These are phyloP conservation scores for Cercospora janseana DNA, from an alignment of 2,329 filamentous ascomycete genomes.

Conservation along the genomic window DNA sequence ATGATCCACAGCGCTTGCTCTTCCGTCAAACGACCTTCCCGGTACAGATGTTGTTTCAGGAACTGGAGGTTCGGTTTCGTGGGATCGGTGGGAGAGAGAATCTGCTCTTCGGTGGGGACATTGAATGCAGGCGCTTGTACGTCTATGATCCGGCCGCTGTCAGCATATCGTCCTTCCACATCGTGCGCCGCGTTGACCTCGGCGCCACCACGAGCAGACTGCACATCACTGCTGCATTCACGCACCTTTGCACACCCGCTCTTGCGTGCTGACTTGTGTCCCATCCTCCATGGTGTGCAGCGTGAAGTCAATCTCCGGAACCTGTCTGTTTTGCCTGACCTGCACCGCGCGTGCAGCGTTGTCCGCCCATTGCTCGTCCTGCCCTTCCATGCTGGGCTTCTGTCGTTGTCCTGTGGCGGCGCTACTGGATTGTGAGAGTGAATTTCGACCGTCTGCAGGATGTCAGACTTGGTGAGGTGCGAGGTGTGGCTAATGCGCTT, in stretches of 20 bases:
- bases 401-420: neutral
- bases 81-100: constrained; percentile 82
- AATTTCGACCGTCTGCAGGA: too few species aligned
- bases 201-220: neutral
- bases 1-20: constrained; percentile 98
- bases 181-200: neutral
- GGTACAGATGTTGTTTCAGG: constrained; percentile 97
- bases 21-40: constrained; percentile 93
- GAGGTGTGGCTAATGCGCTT: constrained; percentile 19
- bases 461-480: constrained; percentile 1
- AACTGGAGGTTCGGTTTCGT: constrained; percentile 90
- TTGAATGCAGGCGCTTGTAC: constrained; percentile 95
- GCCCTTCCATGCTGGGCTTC: constrained; percentile 35
- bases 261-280: constrained; percentile 87
- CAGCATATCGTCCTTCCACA: constrained; percentile 18
- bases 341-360: constrained; percentile 88
- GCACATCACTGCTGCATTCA: neutral
- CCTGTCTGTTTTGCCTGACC: constrained; percentile 74
- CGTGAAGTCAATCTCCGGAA: constrained; percentile 97
- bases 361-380: constrained; percentile 60
- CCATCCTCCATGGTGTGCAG: constrained; percentile 99
- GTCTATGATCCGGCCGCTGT: constrained; percentile 57
- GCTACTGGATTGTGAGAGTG: neutral
- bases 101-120: constrained; percentile 89
- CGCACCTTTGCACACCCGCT: constrained; percentile 96